These are phyloP conservation scores for Cladosporium phlei DNA, from an alignment of 2,329 filamentous ascomycete species.

Conservation along the genomic window DNA sequence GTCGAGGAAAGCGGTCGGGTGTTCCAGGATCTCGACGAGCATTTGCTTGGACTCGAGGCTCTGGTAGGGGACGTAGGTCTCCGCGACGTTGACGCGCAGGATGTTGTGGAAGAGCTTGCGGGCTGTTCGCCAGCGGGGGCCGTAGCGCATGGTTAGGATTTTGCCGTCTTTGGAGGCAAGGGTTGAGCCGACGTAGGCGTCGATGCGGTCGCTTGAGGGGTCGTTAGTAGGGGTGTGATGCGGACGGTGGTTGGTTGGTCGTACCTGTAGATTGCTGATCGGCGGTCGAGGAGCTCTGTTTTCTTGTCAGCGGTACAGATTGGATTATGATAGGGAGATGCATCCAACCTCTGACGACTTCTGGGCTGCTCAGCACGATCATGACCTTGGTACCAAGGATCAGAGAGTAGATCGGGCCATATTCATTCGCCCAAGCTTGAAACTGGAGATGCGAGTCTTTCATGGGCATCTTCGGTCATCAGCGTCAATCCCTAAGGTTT, in stretches of 20 bases:
- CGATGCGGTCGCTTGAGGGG: constrained; percentile 7
- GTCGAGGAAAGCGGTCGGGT: constrained; percentile 37
- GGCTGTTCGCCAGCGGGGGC: constrained; percentile 31
- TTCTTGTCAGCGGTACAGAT: too few relatives aligned
- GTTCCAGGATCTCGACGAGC: constrained; percentile 43
- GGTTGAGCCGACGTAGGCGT: constrained; percentile 11
- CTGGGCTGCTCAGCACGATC: constrained; percentile 42
- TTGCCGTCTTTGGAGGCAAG: constrained; percentile 12
- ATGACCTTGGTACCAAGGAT: constrained; percentile 45
- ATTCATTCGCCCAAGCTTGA: constrained; percentile 16
- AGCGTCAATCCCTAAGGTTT: constrained; percentile 18
- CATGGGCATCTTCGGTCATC: constrained; percentile 34
- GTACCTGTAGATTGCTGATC: constrained; percentile 17
- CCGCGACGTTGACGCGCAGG: constrained; percentile 43
- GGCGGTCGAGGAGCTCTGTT: constrained; percentile 29
- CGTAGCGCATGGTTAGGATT: constrained; percentile 17
- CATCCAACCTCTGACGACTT: constrained; percentile 36
- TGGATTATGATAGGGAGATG: neutral
- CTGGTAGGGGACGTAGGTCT: constrained; percentile 49
- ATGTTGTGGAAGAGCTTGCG: constrained; percentile 40
- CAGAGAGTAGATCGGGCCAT: constrained; percentile 31
- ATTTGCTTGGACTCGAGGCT: constrained; percentile 52
- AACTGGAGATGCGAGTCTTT: constrained; percentile 21
- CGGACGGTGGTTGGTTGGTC: too few relatives aligned
- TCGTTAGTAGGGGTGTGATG: neutral